phyloP scores from a whole-genome alignment of 129 eudicot genomes.

The Ambrosia artemisiifolia region DNA sequence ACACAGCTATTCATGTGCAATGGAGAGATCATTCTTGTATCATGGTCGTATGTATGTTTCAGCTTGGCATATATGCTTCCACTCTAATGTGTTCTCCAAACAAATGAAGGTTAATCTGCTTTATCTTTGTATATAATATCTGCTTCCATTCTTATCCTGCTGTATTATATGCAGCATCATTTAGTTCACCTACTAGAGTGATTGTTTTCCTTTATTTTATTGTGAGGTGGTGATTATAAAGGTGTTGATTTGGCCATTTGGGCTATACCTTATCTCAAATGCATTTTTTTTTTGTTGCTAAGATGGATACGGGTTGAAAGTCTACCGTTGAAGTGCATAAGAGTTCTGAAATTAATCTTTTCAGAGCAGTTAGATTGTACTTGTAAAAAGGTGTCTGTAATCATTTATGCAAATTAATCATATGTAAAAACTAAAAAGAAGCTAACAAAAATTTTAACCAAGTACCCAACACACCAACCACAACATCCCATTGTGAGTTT shows the following conservation, averaged over 20 bases:
- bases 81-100: slow-evolving; percentile 89
- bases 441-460: background rate
- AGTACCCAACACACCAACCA: background rate
- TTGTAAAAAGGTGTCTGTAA: background rate
- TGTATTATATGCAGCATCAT: background rate
- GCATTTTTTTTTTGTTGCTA: background rate
- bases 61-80: slow-evolving; percentile 94
- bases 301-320: background rate
- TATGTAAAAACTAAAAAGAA: background rate
- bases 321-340: background rate
- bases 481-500: background rate
- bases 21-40: slow-evolving; percentile 96
- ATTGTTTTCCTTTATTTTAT: background rate
- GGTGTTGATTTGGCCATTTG: background rate
- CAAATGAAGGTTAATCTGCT: slow-evolving; percentile 76
- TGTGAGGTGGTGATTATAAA: background rate
- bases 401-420: background rate
- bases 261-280: background rate
- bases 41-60: slow-evolving; percentile 97
- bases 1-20: slow-evolving; percentile 97
- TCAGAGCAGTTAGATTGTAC: background rate
- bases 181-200: background rate
- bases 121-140: slow-evolving; percentile 3
- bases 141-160: slow-evolving; percentile 20
- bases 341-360: background rate